Evolutionary conservation across 2,329 filamentous ascomycete species (phyloP), one percentile per base, ranked within the genome.

Genomic region (Sporothrix globosa): DNA sequence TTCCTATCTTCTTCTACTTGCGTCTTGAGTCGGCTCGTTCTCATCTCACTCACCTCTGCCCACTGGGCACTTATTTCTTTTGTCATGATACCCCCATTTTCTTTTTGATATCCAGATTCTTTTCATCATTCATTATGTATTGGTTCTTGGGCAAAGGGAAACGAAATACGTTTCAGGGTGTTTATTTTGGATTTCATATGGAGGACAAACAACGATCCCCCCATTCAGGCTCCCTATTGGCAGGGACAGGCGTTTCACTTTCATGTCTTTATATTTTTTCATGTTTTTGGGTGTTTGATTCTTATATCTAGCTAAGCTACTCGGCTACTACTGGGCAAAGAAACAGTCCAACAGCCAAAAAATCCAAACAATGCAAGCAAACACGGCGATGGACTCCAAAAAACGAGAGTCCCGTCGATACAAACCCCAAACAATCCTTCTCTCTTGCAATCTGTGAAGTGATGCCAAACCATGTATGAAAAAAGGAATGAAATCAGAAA

Each of bases 31-130:
- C 27, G 27, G 4, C 30, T 34, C 30, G 34, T 34, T 34, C 24
- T 19, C 46, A 50, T 14, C 21, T 30, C 44, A 14, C 48, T 21
- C 41, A 50, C 44, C n/a, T 9, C 5, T 34, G 34, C 34, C 60
- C 14, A 17, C 19, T 50, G 44, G 60, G 63, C 44, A 39, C 46
- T 17, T 27, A 56, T 72, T 70, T 71, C 46, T 34, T 71, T 71
- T 71, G 63, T 70, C 65, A 71, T 72, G 71, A 72, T 72, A 72
- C 71, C 71, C 69, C 63, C 52, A 39, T 67, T 65, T 68, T 58
- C 6, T 41, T 41, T 44, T 34, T 66, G 27, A 21, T 30, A 56
- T 39, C 50, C n/a, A 27, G 27, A 50, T 41, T 65, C 0, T 46
- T 46, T 46, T 65, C 21, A 24, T 3, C 24, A 17, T 46, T 65